phyloP scores from a whole-genome alignment of 257 asterid species.

The Vinca minor region DNA sequence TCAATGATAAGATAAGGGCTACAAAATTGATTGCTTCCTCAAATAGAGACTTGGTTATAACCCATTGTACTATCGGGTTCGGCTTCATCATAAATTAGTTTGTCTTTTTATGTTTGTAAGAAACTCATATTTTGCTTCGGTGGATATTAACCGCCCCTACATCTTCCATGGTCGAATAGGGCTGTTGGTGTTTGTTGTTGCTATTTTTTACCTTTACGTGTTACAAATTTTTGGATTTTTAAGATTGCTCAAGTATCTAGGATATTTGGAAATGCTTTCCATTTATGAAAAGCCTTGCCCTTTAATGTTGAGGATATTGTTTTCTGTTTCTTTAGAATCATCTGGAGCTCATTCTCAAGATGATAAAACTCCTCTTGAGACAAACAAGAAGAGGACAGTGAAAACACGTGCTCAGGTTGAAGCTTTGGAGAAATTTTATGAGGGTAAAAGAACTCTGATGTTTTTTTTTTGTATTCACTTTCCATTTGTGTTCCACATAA shows the following conservation, averaged over 20 bases:
- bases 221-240: not conserved
- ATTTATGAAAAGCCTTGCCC: not conserved
- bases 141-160: not conserved
- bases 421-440: conserved; percentile 62
- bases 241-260: not conserved
- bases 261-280: not conserved
- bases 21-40: not conserved
- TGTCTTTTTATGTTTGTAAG: not conserved
- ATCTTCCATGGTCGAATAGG: not conserved
- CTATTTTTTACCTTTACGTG: not conserved
- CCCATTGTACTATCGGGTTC: not conserved
- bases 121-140: not conserved
- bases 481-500: conserved; percentile 1
- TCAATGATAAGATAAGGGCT: not conserved
- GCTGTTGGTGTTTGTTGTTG: not conserved
- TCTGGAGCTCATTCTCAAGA: conserved; percentile 53
- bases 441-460: conserved; percentile 33
- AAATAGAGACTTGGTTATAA: not conserved
- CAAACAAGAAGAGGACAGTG: conserved; percentile 55
- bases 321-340: conserved; percentile 28
- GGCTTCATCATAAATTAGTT: not conserved
- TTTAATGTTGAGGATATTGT: not conserved
- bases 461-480: conserved; percentile 1
- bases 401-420: conserved; percentile 62
- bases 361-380: conserved; percentile 50